Base-by-base conservation (phyloP, 129 eudicot species). In the Lonicera japonica region DNA sequence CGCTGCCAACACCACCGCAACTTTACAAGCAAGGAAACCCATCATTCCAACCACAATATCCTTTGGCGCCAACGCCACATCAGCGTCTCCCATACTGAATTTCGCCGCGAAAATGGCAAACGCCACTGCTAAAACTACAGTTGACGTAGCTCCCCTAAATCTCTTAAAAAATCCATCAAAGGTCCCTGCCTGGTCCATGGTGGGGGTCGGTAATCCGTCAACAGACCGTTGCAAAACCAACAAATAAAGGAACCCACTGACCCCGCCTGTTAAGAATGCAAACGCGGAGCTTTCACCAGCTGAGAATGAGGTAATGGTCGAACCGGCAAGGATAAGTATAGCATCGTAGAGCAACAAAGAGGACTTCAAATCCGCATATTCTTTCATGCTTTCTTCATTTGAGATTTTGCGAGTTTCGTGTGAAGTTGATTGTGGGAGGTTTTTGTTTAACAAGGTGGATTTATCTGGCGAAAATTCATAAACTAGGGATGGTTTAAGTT, bases 351-450 rank as follows among this genome's bases (percentile, higher is more conserved):
- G 67, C 25, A 92, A 36, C 62, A 92, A 64, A 3, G 99, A 88
- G 70, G 73, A 70, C 50, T 92, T 92, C 40, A 92, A 66, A 62
- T 92, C 86, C n/a, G 81, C 67, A 13, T 92, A 92, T 72, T 92
- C 95, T 79, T 76, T 87, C 99, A 92, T 92, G 84, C 91, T 80
- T 71, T 92, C 89, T 77, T 92, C 92, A 10, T 78, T 82, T 46
- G 99, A 73, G 47, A 56, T 58, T 21, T 20, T 60, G 34, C 15
- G 38, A 16, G 58, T 66, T 50, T 52, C 61, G 36, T 18, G 16
- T 19, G 72, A 70, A 21, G 58, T 56, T 22, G 71, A 56, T 12
- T 25, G 56, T 1, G 70, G 60, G 63, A 75, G 58, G 36, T 56
- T 71, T 25, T 55, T 66, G 23, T 48, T 56, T 17, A 69, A 50